Evolutionary conservation across 352 stramenopile genomes (phyloP), one percentile per base, ranked within the genome.

Genomic region (Phytophthora rubi): DNA sequence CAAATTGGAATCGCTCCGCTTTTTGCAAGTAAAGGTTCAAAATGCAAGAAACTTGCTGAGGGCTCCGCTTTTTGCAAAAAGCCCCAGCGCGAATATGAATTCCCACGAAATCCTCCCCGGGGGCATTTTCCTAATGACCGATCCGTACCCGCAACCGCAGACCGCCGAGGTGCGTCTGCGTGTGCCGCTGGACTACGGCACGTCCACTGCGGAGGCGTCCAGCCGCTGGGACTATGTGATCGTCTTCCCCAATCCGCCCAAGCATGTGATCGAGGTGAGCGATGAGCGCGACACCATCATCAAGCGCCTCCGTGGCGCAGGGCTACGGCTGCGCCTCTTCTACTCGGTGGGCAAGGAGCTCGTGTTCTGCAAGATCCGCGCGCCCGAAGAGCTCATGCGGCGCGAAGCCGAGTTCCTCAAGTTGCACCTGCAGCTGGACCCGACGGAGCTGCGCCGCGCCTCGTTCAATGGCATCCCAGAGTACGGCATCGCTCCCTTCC

Each of bases 191-290:
- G 67, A 80, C 61, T 87, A 89, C 67, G 83, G 82, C 59, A 81
- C 80, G 28, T 81, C 87, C 35, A 61, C 59, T 8, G 18, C 32
- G 48, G 79, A 79, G 15, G 44, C 76, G 23, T 45, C 69, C 10
- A 75, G 62, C 6, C 84, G 83, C 56, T 96, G 88, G 86, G 88
- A 94, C 77, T 96, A 94, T 64, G 85, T 91, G 56, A 90, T 96
- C 61, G 86, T 90, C 42, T 96, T 96, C 67, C 86, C 85, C 3
- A 90, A 94, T 64, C 85, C 85, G 23, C 76, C 84, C 10, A 89
- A 81, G 63, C 75, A 82, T 45, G 82, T 83, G 37, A 80, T 87
- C 60, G 81, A 88, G 33, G 75, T 72, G 37, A 82, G 85, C 52
- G 80, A 89, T 73, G 75, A 86, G 75, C 88, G 84, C 53, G 85